Base-by-base conservation (phyloP, 352 stramenopile species). In the Globisporangium megalacanthum region DNA sequence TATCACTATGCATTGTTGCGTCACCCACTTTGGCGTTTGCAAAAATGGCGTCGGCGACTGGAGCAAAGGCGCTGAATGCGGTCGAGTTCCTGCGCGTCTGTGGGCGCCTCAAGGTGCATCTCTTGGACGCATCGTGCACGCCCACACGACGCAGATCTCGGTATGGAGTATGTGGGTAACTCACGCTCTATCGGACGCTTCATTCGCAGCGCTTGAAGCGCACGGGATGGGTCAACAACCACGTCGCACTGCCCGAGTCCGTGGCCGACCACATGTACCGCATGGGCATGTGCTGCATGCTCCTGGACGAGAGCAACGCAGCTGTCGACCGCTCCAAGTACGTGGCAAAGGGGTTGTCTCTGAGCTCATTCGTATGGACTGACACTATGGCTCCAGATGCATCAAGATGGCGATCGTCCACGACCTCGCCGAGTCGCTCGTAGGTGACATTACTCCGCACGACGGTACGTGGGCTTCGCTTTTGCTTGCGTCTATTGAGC, bases 231-330 rank as follows among this genome's bases (percentile, higher is more conserved):
- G 77, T 98, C n/a, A 92, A 92, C 60, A 88, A 92, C 66, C 86
- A 93, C 4, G 89, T 97, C 46, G 61, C 79, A 19, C 61, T 88
- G 22, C 87, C 91, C 11, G 92, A 98, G 70, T 97, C 86, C 7
- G 89, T 98, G 20, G 88, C 92, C 25, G 92, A 98, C 66, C 92
- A 98, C 74, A 97, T 95, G 72, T 97, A 96, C 65, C 86, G 92
- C 60, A 95, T 98, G 77, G 69, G 85, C 8, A 95, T 96, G 83
- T 94, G 86, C 67, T 93, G 82, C 52, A 88, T 97, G 81, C 69
- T 97, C 37, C 70, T 97, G 41, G 82, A 96, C 22, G 82, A 89
- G 31, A 71, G 68, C 36, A 85, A 90, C 52, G 63, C 73, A 35
- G 66, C 73, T 7, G 71, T 93, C 15, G 81, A 79, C 56, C 76